Evolutionary conservation across 1,284 basidiomycete genomes (phyloP).

Genomic region (Stygiomarasmius scandens): DNA sequence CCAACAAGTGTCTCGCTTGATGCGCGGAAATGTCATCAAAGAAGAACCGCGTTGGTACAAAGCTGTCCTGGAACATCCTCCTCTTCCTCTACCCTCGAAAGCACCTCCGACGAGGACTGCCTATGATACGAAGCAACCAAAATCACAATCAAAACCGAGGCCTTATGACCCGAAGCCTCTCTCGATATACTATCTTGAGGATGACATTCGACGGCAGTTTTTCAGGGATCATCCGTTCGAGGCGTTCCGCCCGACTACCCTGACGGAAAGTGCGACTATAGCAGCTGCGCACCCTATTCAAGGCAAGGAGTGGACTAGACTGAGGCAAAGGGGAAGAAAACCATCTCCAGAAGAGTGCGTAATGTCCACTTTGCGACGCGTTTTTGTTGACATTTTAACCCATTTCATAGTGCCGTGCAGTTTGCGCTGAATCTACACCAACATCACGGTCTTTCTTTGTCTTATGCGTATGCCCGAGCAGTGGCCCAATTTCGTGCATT

Average conservation of each 20-base stretch:
- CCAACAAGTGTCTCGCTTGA: conserved; percentile 82
- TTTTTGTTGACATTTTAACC: conserved; percentile 11
- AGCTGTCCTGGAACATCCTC: conserved; percentile 86
- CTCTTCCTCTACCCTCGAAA: conserved; percentile 81
- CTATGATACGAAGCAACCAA: conserved; percentile 44
- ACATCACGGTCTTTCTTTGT: conserved; percentile 66
- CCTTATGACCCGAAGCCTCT: conserved; percentile 57
- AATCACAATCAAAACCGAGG: conserved; percentile 37
- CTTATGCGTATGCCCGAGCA: conserved; percentile 80
- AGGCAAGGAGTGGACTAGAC: conserved; percentile 71
- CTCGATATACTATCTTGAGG: conserved; percentile 82
- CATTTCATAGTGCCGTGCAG: conserved; percentile 66
- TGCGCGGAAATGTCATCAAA: conserved; percentile 61
- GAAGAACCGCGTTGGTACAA: conserved; percentile 85
- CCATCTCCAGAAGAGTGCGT: conserved; percentile 91
- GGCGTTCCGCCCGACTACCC: conserved; percentile 78
- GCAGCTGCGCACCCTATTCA: conserved; percentile 57
- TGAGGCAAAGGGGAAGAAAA: conserved; percentile 81
- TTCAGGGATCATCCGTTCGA: conserved; percentile 97
- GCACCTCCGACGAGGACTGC: conserved; percentile 60
- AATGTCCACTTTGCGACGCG: conserved; percentile 7
- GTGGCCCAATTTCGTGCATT: conserved; percentile 87
- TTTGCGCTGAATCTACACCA: conserved; percentile 83
- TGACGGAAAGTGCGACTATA: conserved; percentile 74
- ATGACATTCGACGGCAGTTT: conserved; percentile 87